These are phyloP conservation scores for Lachancea lanzarotensis DNA, from an alignment of 805 yeast genomes.

Conservation along the genomic window DNA sequence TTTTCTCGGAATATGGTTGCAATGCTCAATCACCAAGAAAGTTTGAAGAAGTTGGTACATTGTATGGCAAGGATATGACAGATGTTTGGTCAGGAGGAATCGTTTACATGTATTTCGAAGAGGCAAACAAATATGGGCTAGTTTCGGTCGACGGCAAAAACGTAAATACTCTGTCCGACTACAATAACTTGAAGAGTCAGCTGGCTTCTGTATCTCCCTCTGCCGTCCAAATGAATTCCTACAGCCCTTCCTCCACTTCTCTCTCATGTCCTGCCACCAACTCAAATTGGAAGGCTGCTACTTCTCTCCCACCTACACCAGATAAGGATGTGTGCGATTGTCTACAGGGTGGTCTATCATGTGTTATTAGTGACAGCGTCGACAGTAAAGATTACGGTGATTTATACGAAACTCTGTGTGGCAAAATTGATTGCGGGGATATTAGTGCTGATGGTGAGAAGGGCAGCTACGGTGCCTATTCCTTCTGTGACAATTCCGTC, in stretches of 20 bases:
- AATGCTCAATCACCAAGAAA: conserved; percentile 55
- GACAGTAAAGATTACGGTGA: conserved; percentile 46
- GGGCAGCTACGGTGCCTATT: conserved; percentile 60
- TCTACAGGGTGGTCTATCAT: conserved; percentile 41
- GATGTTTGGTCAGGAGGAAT: conserved; percentile 79
- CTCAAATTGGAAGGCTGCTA: conserved; percentile 51
- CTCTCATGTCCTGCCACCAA: conserved; percentile 52
- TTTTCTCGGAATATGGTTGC: conserved; percentile 75
- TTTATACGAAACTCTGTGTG: conserved; percentile 49
- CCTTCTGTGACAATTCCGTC: conserved; percentile 59
- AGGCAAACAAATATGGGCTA: conserved; percentile 61
- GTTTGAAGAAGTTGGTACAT: conserved; percentile 56
- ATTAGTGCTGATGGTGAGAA: conserved; percentile 49
- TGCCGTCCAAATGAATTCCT: conserved; percentile 32
- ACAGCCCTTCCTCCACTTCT: conserved; percentile 34
- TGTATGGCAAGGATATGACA: conserved; percentile 58
- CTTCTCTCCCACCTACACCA: conserved; percentile 66
- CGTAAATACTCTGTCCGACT: conserved; percentile 52
- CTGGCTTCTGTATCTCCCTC: conserved; percentile 46
- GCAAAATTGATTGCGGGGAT: conserved; percentile 47
- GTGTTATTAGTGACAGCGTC: conserved; percentile 42
- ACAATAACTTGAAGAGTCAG: conserved; percentile 48
- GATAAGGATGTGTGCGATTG: conserved; percentile 53
- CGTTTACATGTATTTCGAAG: conserved; percentile 71
- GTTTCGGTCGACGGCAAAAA: conserved; percentile 40